A percentile compares a stretch with the other conserved stretches of the same genome.
phyloP scores from a whole-genome alignment of 2,329 filamentous ascomycete genomes.

The Malbranchea zuffiana region DNA sequence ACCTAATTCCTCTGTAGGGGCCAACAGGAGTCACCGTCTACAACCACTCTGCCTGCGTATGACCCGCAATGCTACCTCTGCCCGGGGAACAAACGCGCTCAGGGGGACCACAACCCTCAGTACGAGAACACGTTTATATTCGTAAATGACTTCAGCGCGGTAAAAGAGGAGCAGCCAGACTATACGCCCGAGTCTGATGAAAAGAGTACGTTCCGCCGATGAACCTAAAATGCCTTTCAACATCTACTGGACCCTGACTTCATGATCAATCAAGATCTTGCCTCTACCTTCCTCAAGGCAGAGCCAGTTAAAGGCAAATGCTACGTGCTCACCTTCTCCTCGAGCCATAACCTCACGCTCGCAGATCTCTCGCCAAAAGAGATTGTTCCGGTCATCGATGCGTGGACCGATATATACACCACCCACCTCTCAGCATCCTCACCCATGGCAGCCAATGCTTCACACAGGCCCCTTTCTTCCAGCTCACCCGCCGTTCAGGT shows the following conservation, averaged over 20 bases:
- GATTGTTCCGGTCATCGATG: conserved; percentile 72
- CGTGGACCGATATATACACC: conserved; percentile 86
- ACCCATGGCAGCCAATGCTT: conserved; percentile 43
- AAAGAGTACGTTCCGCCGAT: conserved; percentile 33
- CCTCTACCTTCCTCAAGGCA: conserved; percentile 66
- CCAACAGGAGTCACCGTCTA: conserved; percentile 62
- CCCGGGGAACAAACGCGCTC: conserved; percentile 77
- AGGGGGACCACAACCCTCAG: conserved; percentile 74
- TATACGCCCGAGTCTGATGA: conserved; percentile 50
- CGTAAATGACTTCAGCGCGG: conserved; percentile 94
- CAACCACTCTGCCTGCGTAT: conserved; percentile 62
- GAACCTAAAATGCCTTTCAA: background rate
- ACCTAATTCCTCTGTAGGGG: conserved; percentile 44
- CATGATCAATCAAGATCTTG: conserved; percentile 33
- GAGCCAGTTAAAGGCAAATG: conserved; percentile 87
- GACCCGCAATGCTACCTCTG: conserved; percentile 93
- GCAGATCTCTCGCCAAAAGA: conserved; percentile 71
- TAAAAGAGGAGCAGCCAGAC: conserved; percentile 81
- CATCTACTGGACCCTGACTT: background rate
- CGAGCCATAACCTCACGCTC: conserved; percentile 80
- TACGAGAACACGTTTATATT: conserved; percentile 87
- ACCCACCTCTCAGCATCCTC: conserved; percentile 56
- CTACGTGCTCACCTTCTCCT: conserved; percentile 91
- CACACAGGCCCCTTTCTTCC: conserved; percentile 38
- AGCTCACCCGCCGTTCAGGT: conserved; percentile 36